Evolutionary conservation across 768 basidiomycete genomes (phyloP), one percentile per base, ranked within the genome.

Genomic region (Tulasnella sp.): DNA sequence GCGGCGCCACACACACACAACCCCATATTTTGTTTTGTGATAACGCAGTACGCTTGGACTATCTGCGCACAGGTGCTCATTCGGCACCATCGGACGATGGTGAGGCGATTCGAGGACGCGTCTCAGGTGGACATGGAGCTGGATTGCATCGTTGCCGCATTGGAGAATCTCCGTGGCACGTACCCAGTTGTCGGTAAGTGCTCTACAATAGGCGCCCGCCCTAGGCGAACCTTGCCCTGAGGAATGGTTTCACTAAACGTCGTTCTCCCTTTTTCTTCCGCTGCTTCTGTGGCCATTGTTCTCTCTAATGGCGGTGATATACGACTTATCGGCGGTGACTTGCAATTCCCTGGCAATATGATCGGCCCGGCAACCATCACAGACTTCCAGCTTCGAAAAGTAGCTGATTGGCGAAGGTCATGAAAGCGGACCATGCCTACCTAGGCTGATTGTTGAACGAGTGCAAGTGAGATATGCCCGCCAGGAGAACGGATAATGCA

Each of bases 301-400:
- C 31, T 16, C 31, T 34, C 27, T 7, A n/a, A 52, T 52, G 52
- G 52, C 52, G 52, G 52, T 52, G 52, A 52, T 52, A 52, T 52
- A n/a, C 52, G 52, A 52, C 40, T 74, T 42, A 44, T 74, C 74
- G 71, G 74, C 74, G 74, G 74, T 74, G 39, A 48, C 48, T 48
- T 48, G 21, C 48, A 48, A 48, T 6, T 24, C 5, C 21, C n/a
- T n/a, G 52, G 21, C 21, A 52, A 21, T 52, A 40, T 52, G 52
- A 21, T 68, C 62, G 62, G 27, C 1, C 62, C 62, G 62, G 62
- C 62, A 27, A 31, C 62, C 62, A 36, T 9, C 56, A 39, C 42
- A 79, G 78, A 79, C 42, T 79, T 79, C 56, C 78, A 79, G 44
- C 78, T 79, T 42, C 71, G 71, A 27, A 79, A 79, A 40, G 73